phyloP scores from a whole-genome alignment of 108 stramenopile genomes.

The Mediolabrus comicus region DNA sequence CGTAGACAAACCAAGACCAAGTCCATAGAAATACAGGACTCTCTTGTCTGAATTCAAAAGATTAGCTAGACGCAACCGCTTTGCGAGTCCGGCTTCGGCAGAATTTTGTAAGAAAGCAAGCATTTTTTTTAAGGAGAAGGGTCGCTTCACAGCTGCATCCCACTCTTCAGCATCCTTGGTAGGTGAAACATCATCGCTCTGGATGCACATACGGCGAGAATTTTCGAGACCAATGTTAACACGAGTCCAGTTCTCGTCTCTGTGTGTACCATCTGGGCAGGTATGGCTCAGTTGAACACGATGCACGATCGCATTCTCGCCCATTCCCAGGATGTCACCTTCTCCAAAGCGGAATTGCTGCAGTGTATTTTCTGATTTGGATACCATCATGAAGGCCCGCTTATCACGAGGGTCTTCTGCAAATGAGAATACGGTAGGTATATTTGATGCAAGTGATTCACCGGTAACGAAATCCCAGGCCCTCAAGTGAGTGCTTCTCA shows the following conservation, averaged over 20 bases:
- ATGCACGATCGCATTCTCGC: slow-evolving; percentile 77
- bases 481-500: slow-evolving; percentile 58
- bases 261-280: slow-evolving; percentile 32
- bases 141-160: slow-evolving; percentile 82
- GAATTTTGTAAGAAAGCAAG: slow-evolving; percentile 57
- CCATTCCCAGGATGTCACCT: slow-evolving; percentile 76
- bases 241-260: slow-evolving; percentile 45
- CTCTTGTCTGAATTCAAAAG: slow-evolving; percentile 66
- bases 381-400: slow-evolving; percentile 77
- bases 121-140: slow-evolving; percentile 67
- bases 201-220: background rate
- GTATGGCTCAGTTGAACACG: slow-evolving; percentile 53
- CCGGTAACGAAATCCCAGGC: slow-evolving; percentile 81
- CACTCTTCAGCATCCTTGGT: slow-evolving; percentile 26
- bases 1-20: slow-evolving; percentile 68
- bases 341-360: slow-evolving; percentile 70
- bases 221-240: slow-evolving; percentile 46
- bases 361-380: slow-evolving; percentile 52
- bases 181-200: background rate
- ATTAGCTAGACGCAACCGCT: slow-evolving; percentile 63
- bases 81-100: slow-evolving; percentile 72
- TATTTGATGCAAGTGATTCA: slow-evolving; percentile 56
- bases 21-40: slow-evolving; percentile 74
- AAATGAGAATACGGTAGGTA: slow-evolving; percentile 70
- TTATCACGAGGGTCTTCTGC: slow-evolving; percentile 60